Evolutionary conservation across 2,329 filamentous ascomycete species (phyloP).

Genomic region (Verticillium isaacii): DNA sequence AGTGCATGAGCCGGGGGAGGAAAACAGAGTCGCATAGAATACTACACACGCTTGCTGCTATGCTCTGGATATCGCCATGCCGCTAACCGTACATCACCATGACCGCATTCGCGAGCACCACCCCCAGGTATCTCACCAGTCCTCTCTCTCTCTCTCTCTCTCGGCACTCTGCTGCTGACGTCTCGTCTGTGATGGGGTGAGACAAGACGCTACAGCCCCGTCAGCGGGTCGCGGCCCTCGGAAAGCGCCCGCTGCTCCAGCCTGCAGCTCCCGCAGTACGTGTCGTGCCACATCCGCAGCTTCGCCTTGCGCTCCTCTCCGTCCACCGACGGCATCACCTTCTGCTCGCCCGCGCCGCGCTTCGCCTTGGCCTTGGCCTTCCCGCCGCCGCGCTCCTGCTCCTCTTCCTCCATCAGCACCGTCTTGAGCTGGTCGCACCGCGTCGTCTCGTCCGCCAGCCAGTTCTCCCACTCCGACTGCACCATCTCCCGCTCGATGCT

Average conservation of each 20-base stretch:
- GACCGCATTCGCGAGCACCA: neutral
- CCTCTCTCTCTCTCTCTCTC: neutral
- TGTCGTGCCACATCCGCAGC: slow-evolving; percentile 44
- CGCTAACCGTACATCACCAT: neutral
- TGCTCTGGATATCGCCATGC: neutral
- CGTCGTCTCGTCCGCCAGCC: slow-evolving; percentile 73
- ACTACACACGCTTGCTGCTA: neutral
- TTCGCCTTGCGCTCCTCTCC: slow-evolving; percentile 25
- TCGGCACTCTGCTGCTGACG: neutral
- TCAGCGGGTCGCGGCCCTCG: slow-evolving; percentile 14
- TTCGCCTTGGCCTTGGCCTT: slow-evolving; percentile 3
- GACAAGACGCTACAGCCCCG: neutral
- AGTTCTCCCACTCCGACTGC: slow-evolving; percentile 87
- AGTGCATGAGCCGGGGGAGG: neutral
- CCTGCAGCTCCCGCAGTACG: slow-evolving; percentile 53
- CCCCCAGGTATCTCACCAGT: neutral
- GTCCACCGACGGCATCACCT: slow-evolving; percentile 22
- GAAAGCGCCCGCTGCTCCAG: slow-evolving; percentile 32
- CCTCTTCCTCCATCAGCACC: slow-evolving; percentile 32
- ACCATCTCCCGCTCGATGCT: slow-evolving; percentile 82
- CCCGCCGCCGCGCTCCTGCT: slow-evolving; percentile 2
- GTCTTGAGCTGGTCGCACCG: slow-evolving; percentile 63
- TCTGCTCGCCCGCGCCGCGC: slow-evolving; percentile 18
- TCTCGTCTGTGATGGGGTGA: neutral
- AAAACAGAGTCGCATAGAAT: neutral